Percentiles rank a stretch among this genome's conserved stretches.
Evolutionary conservation across 352 stramenopile species (phyloP).

Genomic region (Globisporangium acanthophoron): DNA sequence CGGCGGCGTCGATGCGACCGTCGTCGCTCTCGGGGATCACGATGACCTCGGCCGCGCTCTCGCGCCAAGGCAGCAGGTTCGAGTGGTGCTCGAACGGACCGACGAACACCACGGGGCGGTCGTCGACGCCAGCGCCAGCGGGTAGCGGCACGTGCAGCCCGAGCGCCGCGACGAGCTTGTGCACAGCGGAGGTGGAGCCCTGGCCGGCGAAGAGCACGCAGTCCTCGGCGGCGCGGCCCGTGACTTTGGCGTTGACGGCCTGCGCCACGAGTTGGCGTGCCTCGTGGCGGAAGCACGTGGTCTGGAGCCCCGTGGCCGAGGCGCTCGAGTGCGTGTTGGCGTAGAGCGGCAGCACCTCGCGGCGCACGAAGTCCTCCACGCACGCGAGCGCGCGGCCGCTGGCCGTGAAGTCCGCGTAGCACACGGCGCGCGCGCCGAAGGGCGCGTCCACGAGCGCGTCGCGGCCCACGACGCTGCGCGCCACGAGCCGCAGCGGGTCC

Average conservation of each 20-base stretch:
- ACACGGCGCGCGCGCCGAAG: constrained; percentile 67
- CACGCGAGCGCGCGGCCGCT: constrained; percentile 82
- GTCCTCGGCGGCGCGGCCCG: constrained; percentile 87
- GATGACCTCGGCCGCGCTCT: constrained; percentile 86
- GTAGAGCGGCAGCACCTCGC: constrained; percentile 91
- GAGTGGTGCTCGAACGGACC: constrained; percentile 97
- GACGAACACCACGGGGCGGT: constrained; percentile 84
- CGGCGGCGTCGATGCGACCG: constrained; percentile 47
- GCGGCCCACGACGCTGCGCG: constrained; percentile 39
- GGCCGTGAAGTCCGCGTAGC: constrained; percentile 96
- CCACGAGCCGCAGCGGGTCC: constrained; percentile 30
- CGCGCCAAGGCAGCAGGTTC: constrained; percentile 96
- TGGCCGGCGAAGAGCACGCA: constrained; percentile 93
- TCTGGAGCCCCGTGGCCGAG: constrained; percentile 71
- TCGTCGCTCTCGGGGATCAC: constrained; percentile 50
- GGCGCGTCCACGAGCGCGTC: constrained; percentile 51
- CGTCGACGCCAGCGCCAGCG: constrained; percentile 8
- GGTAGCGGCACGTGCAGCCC: constrained; percentile 37
- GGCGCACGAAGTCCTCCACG: constrained; percentile 88
- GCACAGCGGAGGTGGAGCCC: constrained; percentile 80
- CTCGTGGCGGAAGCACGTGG: constrained; percentile 94
- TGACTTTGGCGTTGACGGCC: constrained; percentile 86
- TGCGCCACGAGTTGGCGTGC: constrained; percentile 93
- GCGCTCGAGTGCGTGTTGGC: constrained; percentile 97
- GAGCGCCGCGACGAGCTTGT: constrained; percentile 71